phyloP scores from a whole-genome alignment of 73 alveolate species.

The Paramecium octaurelia region DNA sequence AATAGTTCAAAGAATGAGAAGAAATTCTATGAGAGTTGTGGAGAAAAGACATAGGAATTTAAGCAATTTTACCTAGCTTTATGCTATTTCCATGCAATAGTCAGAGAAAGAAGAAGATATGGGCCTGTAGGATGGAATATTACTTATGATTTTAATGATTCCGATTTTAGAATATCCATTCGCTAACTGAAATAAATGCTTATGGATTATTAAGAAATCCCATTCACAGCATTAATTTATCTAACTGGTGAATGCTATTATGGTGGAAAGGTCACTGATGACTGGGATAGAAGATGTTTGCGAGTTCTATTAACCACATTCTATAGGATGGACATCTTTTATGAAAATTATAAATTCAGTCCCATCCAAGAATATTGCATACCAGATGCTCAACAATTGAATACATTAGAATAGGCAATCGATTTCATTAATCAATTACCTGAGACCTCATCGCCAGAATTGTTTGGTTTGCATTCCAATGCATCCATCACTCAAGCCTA shows the following conservation, averaged over 20 bases:
- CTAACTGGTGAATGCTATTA: constrained; percentile 95
- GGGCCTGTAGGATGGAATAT: constrained; percentile 99
- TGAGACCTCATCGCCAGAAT: constrained; percentile 87
- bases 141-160: constrained; percentile 87
- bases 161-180: constrained; percentile 91
- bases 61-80: constrained; percentile 71
- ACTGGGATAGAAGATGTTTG: constrained; percentile 94
- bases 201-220: constrained; percentile 81
- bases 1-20: constrained; percentile 71
- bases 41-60: constrained; percentile 71
- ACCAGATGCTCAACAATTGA: constrained; percentile 77
- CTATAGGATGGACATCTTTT: constrained; percentile 74
- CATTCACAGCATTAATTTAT: constrained; percentile 91
- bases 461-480: constrained; percentile 92
- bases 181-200: constrained; percentile 86
- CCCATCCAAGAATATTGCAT: constrained; percentile 78
- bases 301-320: constrained; percentile 84
- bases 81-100: constrained; percentile 93
- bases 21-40: constrained; percentile 74
- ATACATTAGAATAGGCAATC: constrained; percentile 79
- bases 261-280: constrained; percentile 99
- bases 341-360: constrained; percentile 79
- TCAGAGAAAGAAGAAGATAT: constrained; percentile 93
- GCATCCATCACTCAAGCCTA: constrained; percentile 91
- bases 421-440: constrained; percentile 85